phyloP scores from a whole-genome alignment of 1,139 yeast genomes.

The Yamadazyma sp. region DNA sequence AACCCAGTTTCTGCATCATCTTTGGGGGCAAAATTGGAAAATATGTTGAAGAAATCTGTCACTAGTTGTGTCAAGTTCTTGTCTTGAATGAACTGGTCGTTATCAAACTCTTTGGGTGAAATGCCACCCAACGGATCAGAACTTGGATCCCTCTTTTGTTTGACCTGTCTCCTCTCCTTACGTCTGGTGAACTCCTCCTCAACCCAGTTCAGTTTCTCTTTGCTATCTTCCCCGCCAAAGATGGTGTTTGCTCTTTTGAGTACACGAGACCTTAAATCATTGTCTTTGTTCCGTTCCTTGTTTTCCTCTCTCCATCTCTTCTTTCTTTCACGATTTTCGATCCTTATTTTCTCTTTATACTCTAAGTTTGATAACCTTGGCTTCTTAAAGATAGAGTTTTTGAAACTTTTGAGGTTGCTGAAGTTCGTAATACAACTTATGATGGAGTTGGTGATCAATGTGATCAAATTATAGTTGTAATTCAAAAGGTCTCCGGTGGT shows the following conservation, averaged over 20 bases:
- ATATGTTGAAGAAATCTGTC: conserved; percentile 37
- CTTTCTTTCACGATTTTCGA: conserved; percentile 82
- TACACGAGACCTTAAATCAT: conserved; percentile 78
- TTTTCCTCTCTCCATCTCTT: conserved; percentile 89
- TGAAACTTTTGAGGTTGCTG: conserved; percentile 17
- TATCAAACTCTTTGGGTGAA: conserved; percentile 10
- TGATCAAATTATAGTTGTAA: conserved; percentile 20
- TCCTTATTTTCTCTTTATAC: conserved; percentile 56
- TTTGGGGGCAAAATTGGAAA: conserved; percentile 32
- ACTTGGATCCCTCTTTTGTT: conserved; percentile 25
- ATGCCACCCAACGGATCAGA: conserved; percentile 4
- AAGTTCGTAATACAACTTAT: conserved; percentile 30
- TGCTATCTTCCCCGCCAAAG: conserved; percentile 62
- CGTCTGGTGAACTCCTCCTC: conserved; percentile 70
- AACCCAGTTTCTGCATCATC: conserved; percentile 40
- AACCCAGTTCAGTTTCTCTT: conserved; percentile 67
- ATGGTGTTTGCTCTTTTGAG: conserved; percentile 65
- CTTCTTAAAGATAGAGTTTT: conserved; percentile 22
- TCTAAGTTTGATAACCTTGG: conserved; percentile 34
- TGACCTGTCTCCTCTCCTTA: conserved; percentile 54
- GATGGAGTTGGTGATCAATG: conserved; percentile 31
- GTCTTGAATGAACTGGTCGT: conserved; percentile 15
- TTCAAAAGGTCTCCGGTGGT: conserved; percentile 11
- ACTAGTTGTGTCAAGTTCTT: conserved; percentile 22
- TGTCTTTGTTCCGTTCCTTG: conserved; percentile 78